Percentiles rank a stretch among this genome's conserved stretches.
These are phyloP conservation scores for Capsicum baccatum DNA, from an alignment of 257 asterid genomes.

Conservation along the genomic window DNA sequence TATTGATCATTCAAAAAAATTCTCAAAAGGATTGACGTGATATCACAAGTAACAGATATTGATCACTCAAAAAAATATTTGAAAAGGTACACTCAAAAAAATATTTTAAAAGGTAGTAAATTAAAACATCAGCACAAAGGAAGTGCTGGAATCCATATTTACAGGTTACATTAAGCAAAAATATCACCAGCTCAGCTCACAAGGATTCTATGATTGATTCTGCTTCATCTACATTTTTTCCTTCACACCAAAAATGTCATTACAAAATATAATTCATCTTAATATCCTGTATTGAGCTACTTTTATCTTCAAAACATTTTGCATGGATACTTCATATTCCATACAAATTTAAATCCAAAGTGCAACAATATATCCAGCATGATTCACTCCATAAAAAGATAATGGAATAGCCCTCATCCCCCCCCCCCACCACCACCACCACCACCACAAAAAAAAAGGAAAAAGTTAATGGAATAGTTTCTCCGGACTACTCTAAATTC, in stretches of 20 bases:
- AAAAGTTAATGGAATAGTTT: neutral
- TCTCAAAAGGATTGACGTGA: neutral
- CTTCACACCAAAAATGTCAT: neutral
- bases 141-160: neutral
- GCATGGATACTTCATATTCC: slow-evolving; percentile 22
- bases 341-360: neutral
- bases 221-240: neutral
- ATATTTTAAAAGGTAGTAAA: neutral
- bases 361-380: neutral
- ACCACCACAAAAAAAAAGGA: neutral
- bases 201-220: neutral
- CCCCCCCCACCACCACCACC: no score
- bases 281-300: neutral
- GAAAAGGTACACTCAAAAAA: neutral
- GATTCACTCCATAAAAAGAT: neutral
- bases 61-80: neutral
- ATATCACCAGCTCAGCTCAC: slow-evolving; percentile 7
- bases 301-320: slow-evolving; percentile 13
- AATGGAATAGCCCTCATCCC: neutral
- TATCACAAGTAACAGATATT: neutral
- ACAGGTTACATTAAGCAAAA: neutral
- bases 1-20: neutral
- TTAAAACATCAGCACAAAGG: neutral
- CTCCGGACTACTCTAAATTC: slow-evolving; percentile 13
- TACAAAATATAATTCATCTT: slow-evolving; percentile 4